Percentiles rank a stretch among this genome's conserved stretches.
Conservation (phyloP, 768 basidiomycete species). For the Cantharellus cinnabarinus region DNA sequence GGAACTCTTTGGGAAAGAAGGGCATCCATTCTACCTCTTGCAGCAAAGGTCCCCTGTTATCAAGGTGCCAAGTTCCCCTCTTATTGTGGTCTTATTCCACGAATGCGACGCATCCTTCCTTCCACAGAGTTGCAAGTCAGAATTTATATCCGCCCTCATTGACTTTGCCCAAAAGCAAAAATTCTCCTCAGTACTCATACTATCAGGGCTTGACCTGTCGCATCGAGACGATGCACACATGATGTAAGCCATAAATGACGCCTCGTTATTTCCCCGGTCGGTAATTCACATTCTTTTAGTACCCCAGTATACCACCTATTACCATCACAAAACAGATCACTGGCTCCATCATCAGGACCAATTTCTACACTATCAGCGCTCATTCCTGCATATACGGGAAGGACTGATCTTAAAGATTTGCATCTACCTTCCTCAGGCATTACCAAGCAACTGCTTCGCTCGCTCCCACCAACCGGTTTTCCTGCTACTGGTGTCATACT, state of each 20-base stretch:
- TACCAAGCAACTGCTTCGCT: slow-evolving; percentile 40
- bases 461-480: slow-evolving; percentile 30
- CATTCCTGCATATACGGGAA: too few species aligned
- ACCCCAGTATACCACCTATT: slow-evolving; percentile 44
- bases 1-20: slow-evolving; percentile 50
- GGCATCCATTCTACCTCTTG: slow-evolving; percentile 33
- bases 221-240: slow-evolving; percentile 62
- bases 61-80: slow-evolving; percentile 27
- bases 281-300: slow-evolving; percentile 17
- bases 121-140: slow-evolving; percentile 29
- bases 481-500: slow-evolving; percentile 37
- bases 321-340: slow-evolving; percentile 24
- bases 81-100: not conserved
- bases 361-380: too few species aligned
- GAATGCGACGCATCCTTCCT: not conserved
- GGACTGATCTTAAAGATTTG: too few species aligned
- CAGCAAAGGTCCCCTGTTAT: slow-evolving; percentile 67
- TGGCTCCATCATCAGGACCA: slow-evolving; percentile 12
- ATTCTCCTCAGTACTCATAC: slow-evolving; percentile 35
- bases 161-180: slow-evolving; percentile 33
- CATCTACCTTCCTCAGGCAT: slow-evolving; percentile 24
- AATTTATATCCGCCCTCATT: slow-evolving; percentile 37
- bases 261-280: not conserved
- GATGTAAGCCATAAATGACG: slow-evolving; percentile 26
- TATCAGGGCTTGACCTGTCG: slow-evolving; percentile 56